A percentile compares a stretch with the other conserved stretches of the same genome.
phyloP scores from a whole-genome alignment of 257 asterid genomes.

The Solanum infundibuliforme region DNA sequence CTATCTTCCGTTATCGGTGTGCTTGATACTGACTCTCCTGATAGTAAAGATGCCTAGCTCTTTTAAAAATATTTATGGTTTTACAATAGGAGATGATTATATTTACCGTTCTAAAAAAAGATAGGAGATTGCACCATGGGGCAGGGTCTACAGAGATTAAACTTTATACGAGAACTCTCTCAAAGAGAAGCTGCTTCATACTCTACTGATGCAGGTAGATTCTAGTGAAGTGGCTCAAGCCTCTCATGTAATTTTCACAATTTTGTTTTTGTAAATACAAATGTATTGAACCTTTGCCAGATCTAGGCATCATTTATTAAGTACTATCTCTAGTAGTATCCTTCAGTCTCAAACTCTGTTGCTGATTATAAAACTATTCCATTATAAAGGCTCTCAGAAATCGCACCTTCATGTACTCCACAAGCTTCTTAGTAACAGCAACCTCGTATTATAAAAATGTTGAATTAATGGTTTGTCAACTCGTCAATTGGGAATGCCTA shows the following conservation, averaged over 20 bases:
- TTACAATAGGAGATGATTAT: background rate
- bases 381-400: background rate
- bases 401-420: background rate
- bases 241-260: background rate
- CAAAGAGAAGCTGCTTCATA: background rate
- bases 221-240: background rate
- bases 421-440: background rate
- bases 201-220: background rate
- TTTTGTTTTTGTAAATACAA: background rate
- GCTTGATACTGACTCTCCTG: slow-evolving; percentile 14
- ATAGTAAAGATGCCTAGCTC: background rate
- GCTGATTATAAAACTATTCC: background rate
- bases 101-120: background rate
- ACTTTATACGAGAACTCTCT: background rate
- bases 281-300: background rate
- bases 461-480: background rate
- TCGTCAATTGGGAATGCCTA: background rate
- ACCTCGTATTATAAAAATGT: background rate
- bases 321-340: background rate
- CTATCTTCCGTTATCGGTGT: slow-evolving; percentile 42
- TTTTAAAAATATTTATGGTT: background rate
- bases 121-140: background rate
- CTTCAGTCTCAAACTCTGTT: background rate
- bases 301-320: background rate
- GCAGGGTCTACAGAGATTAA: background rate